Evolutionary conservation across 768 basidiomycete genomes (phyloP), one percentile per base, ranked within the genome.

Genomic region (Tremella mesenterica): DNA sequence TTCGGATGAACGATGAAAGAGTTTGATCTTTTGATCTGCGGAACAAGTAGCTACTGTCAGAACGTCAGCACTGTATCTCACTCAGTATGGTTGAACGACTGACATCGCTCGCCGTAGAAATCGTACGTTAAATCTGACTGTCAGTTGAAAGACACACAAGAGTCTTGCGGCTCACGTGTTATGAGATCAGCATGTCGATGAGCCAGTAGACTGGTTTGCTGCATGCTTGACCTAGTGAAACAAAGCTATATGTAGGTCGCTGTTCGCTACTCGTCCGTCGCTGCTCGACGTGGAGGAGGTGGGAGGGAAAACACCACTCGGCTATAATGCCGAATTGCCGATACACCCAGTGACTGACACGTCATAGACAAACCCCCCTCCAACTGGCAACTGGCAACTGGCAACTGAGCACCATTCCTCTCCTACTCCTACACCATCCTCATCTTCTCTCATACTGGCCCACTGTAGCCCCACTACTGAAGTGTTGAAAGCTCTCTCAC

Each of bases 1-100:
- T 31, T 78, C 83, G 2, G 63, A 70, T 62, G 88, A 85, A 56
- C 90, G 84, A 31, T 79, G 78, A 87, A 90, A 93, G 12, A 91
- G 74, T 74, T 91, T 92, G 65, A 95, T 88, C 54, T 56, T 60
- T 53, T 57, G 69, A 62, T 66, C 70, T 0, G 65, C 70, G 8
- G 65, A 73, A 29, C 67, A 70, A 21, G 69, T 71, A 3, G 71
- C 71, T 23, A 73, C 71, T 72, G n/a, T 18, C 31, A 9, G 47
- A 18, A 45, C 46, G 30, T 39, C 36, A 53, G 20, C 45, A 45
- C 56, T 34, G 1, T 18, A 20, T 3, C 25, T 0, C 21, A 27
- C 14, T 44, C 28, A 31, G n/a, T n/a, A n/a, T n/a, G n/a, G n/a
- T n/a, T n/a, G n/a, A n/a, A n/a, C 75, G 41, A 53, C 71, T 53